Evolutionary conservation across 1,284 basidiomycete genomes (phyloP).

Genomic region (Apiotrichum gracile): DNA sequence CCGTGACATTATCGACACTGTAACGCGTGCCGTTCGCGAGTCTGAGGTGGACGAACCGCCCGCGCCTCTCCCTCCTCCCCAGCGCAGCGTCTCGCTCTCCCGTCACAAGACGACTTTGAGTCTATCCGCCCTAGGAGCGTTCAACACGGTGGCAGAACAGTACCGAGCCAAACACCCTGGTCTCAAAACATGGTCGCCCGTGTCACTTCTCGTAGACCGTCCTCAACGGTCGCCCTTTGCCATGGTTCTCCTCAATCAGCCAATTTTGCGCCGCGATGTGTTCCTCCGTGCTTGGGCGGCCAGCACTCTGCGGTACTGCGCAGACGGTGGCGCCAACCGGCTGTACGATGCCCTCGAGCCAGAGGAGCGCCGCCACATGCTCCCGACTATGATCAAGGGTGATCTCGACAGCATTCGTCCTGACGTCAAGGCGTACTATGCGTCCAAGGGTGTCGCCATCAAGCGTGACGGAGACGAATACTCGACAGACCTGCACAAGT

Average conservation of each 20-base stretch:
- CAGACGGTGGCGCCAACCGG: slow-evolving; percentile 91
- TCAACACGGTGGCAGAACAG: slow-evolving; percentile 3
- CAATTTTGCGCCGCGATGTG: slow-evolving; percentile 59
- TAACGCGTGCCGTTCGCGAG: slow-evolving; percentile 13
- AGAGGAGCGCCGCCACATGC: slow-evolving; percentile 46
- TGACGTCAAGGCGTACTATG: slow-evolving; percentile 69
- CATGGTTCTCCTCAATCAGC: slow-evolving; percentile 82
- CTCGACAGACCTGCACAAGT: slow-evolving; percentile 93
- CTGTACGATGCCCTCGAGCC: slow-evolving; percentile 61
- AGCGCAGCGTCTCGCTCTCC: not conserved
- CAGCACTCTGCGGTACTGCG: slow-evolving; percentile 57
- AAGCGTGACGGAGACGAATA: slow-evolving; percentile 67
- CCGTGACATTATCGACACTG: slow-evolving; percentile 12
- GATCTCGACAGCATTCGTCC: slow-evolving; percentile 82
- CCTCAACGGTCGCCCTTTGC: slow-evolving; percentile 45
- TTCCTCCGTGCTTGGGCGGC: slow-evolving; percentile 65
- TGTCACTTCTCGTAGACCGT: slow-evolving; percentile 1
- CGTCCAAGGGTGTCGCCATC: slow-evolving; percentile 61
- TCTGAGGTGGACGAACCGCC: slow-evolving; percentile 3
- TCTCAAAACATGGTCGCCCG: slow-evolving; percentile 10
- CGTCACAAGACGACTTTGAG: not conserved
- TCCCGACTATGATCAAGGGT: slow-evolving; percentile 84
- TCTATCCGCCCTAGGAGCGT: not conserved
- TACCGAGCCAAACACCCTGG: slow-evolving; percentile 7
- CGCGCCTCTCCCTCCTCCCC: slow-evolving; percentile 9